Evolutionary conservation across 805 yeast genomes (phyloP), one percentile per base, ranked within the genome.

Genomic region (Maudiozyma saulgeensis): DNA sequence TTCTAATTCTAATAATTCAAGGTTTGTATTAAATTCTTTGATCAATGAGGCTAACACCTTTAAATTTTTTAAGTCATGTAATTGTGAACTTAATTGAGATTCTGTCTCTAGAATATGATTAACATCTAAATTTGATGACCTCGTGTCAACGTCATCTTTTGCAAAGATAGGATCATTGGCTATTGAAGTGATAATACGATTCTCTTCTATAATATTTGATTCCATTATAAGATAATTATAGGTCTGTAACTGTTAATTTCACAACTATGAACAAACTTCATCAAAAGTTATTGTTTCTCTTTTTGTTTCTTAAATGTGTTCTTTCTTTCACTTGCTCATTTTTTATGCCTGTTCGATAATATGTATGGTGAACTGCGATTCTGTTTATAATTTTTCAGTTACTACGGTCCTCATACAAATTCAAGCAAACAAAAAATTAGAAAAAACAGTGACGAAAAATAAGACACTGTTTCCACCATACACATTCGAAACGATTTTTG

Each of bases 21-120:
- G 54, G 51, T 63, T 64, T 6, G 64, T 55, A 21, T 60, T 60
- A 31, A 63, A 58, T 48, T 65, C 69, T 43, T 54, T 45, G 16
- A 65, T 46, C 15, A 64, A 51, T 19, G 51, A 55, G 2, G 63
- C 48, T 1, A 63, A 25, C 1, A 55, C 51, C 35, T 56, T 53
- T 48, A 63, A 45, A 6, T 50, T 51, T 13, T 46, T 53, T 21
- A 58, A 45, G 8, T 56, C 62, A 21, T 56, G 56, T 34, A 64
- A 46, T 34, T 58, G 56, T 4, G 48, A 16, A 16, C 56, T 50
- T n/a, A 63, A 49, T 26, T 43, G 44, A 5, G 54, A 46, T 8
- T 62, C 68, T 23, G 42, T 44, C 34, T 52, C 51, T 37, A 57
- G 11, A 13, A 50, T 45, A n/a, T 25, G 39, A 21, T 42, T 43